Evolutionary conservation across 2,329 filamentous ascomycete genomes (phyloP), one percentile per base, ranked within the genome.

Genomic region (Ascochyta koolunga): DNA sequence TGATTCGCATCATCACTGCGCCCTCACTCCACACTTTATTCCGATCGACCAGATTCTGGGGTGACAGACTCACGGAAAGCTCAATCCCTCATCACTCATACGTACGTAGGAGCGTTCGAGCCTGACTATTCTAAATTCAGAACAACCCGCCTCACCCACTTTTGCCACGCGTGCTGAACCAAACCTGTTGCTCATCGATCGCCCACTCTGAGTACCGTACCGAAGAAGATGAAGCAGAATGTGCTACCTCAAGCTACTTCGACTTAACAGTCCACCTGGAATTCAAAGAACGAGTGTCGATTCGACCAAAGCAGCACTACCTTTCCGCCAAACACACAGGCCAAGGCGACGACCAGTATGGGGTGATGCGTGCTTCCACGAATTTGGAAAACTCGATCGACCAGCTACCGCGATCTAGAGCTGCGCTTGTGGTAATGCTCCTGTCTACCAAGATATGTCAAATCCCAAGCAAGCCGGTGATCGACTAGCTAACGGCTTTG

Each of bases 371-470:
- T 16, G 15, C 19, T 5, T 39, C 18, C 19, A 25, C 5, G 9
- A 13, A 24, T 33, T 31, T 41, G 24, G 22, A 22, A 22, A 42
- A 16, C 44, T 13, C 32, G 32, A 54, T 48, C 27, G 38, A 31
- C 33, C 27, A 39, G 39, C 44, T 38, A 19, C 33, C 22, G 16
- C 32, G 5, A 37, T 16, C 33, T 13, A 40, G 7, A 11, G 15
- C 19, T 3, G 33, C 25, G 27, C 44, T 54, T 48, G 21, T 16
- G 27, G 44, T 35, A 48, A 48, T 38, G 50, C 44, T 43, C 50
- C 50, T 54, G 50, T 44, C 44, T 27, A 54, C 48, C 44, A 3
- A 18, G 25, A 38, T 43, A 39, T 39, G 50, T 54, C 33, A 54
- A 48, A n/a, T 24, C 19, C 39, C 15, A 48, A 35, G 44, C 27